Base-by-base conservation (phyloP, 495 filamentous ascomycete species). In the Xylaria acuta region DNA sequence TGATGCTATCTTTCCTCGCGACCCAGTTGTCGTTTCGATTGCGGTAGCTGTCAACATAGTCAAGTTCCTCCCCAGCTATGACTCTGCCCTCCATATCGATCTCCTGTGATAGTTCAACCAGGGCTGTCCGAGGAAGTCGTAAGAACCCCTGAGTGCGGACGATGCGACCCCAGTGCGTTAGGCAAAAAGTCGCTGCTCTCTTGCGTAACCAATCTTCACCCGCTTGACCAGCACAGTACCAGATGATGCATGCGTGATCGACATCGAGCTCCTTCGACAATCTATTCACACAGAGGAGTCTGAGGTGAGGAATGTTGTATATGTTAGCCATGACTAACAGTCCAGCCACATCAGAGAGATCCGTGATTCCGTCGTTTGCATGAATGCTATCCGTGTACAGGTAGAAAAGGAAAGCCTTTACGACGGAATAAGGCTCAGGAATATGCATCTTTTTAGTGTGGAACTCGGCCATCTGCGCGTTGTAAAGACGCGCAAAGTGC, bases 401-500 rank as follows among this genome's bases (percentile, higher is more conserved):
- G 78, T 97, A 99, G 84, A 94, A 96, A 32, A 98, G 85, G 78
- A 99, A 99, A 2, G 94, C 93, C 71, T 93, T 94, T 67, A 99
- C 97, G 5, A 97, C 94, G 5, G 91, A 91, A 79, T 98, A 98
- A 2, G 94, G 94, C 78, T 98, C 97, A 0, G 97, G 95, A 53
- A 99, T 97, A 81, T 98, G 96, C 92, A 99, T 95, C 79, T 92
- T 93, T 75, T 95, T 94, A 16, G 93, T 94, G 79, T 98, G 96
- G 76, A 96, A 98, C 78, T 99, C 96, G 12, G 92, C 90, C 96
- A 99, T 98, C 74, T 97, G 94, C 12, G 95, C 89, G 25, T 93
- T 88, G 81, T 96, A 98, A 5, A 99, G 81, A 12, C 95, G 90
- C 32, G 91, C 90, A 80, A 99, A 99, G 80, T 99, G 97, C 18